Evolutionary conservation across 345 rosid species (phyloP).

Genomic region (Capsella bursapastoris): DNA sequence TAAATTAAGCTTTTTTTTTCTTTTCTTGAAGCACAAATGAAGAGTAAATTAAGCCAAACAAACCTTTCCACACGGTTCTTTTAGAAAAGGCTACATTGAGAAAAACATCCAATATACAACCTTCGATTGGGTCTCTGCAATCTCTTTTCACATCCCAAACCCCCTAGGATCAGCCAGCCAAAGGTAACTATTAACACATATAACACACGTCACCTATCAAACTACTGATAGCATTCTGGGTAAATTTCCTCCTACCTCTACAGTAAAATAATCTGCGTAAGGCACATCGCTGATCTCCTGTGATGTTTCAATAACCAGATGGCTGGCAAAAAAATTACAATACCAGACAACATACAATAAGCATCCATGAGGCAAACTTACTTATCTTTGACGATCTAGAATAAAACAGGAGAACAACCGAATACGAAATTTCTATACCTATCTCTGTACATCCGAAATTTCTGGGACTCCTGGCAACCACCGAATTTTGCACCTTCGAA

Average conservation of each 20-base stretch:
- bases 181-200: slow-evolving; percentile 14
- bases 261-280: slow-evolving; percentile 85
- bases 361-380: slow-evolving; percentile 32
- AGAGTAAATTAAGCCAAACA: slow-evolving; percentile 23
- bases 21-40: neutral
- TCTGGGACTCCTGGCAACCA: slow-evolving; percentile 86
- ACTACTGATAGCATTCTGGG: neutral
- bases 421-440: slow-evolving; percentile 51
- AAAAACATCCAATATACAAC: slow-evolving; percentile 68
- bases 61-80: slow-evolving; percentile 94
- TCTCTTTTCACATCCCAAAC: slow-evolving; percentile 78
- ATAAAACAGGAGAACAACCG: neutral
- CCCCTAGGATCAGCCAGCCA: slow-evolving; percentile 53
- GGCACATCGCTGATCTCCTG: slow-evolving; percentile 88
- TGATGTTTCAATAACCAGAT: slow-evolving; percentile 81
- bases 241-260: slow-evolving; percentile 68
- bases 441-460: slow-evolving; percentile 77
- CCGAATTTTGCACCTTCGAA: slow-evolving; percentile 87
- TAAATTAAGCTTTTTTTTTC: neutral
- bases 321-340: slow-evolving; percentile 53
- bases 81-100: slow-evolving; percentile 83
- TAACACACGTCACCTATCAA: slow-evolving; percentile 20
- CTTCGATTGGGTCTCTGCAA: slow-evolving; percentile 56
- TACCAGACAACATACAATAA: slow-evolving; percentile 30
- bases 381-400: slow-evolving; percentile 26